phyloP scores from a whole-genome alignment of 352 stramenopile genomes.

The Phytophthora pisi region DNA sequence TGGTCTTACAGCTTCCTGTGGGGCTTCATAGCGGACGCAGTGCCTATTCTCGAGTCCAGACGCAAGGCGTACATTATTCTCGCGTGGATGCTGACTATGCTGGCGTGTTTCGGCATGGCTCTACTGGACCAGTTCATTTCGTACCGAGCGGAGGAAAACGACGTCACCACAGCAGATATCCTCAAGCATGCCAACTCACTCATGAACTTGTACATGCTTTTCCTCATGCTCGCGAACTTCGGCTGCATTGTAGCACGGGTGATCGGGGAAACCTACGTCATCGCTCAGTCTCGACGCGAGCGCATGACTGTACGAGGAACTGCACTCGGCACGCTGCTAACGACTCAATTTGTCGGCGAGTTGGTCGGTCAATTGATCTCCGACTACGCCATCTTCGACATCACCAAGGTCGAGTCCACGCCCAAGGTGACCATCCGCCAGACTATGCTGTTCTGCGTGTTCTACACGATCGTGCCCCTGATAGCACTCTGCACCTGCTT shows the following conservation, averaged over 20 bases:
- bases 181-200: slow-evolving; percentile 22
- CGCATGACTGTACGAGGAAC: slow-evolving; percentile 35
- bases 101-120: slow-evolving; percentile 45
- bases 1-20: slow-evolving; percentile 79
- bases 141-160: slow-evolving; percentile 28
- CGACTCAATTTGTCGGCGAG: slow-evolving; percentile 43
- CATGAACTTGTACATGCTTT: slow-evolving; percentile 41
- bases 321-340: slow-evolving; percentile 39
- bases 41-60: slow-evolving; percentile 72
- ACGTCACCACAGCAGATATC: slow-evolving; percentile 21
- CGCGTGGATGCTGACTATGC: slow-evolving; percentile 46
- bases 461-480: slow-evolving; percentile 50
- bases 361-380: slow-evolving; percentile 39
- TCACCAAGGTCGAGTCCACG: slow-evolving; percentile 16
- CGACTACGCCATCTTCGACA: slow-evolving; percentile 40
- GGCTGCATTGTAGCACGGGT: slow-evolving; percentile 48
- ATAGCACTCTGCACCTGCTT: slow-evolving; percentile 43
- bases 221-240: slow-evolving; percentile 49
- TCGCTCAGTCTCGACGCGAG: slow-evolving; percentile 47
- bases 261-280: slow-evolving; percentile 49
- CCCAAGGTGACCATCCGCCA: slow-evolving; percentile 37
- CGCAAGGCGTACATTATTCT: slow-evolving; percentile 86
- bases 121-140: slow-evolving; percentile 40
- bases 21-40: slow-evolving; percentile 77
- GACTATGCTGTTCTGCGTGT: slow-evolving; percentile 40